These are phyloP conservation scores for Terfezia boudieri DNA, from an alignment of 495 filamentous ascomycete species.

Conservation along the genomic window DNA sequence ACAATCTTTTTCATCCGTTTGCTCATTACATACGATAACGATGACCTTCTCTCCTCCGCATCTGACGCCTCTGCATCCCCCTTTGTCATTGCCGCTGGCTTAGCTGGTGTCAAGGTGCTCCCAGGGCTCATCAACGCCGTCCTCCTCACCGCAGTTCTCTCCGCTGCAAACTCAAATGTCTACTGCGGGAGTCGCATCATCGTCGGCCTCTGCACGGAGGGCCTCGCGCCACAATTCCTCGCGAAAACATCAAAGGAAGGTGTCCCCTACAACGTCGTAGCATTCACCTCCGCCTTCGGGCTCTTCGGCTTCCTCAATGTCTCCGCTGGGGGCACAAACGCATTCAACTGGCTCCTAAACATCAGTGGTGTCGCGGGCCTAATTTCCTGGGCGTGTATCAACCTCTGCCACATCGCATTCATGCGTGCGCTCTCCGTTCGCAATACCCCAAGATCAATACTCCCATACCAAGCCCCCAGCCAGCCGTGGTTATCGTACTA, in stretches of 20 bases:
- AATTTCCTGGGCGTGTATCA: conserved; percentile 7
- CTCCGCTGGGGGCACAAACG: conserved; percentile 5
- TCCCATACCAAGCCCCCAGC: conserved; percentile 29
- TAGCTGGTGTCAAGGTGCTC: conserved; percentile 41
- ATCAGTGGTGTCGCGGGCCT: conserved; percentile 7
- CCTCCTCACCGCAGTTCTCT: conserved; percentile 30
- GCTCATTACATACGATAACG: conserved; percentile 38
- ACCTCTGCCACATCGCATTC: conserved; percentile 6
- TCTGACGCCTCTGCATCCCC: conserved; percentile 39
- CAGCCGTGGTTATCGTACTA: conserved; percentile 30
- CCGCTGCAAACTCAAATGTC: conserved; percentile 19
- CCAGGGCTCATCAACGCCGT: conserved; percentile 54
- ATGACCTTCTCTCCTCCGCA: conserved; percentile 29
- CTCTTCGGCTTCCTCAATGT: conserved; percentile 9
- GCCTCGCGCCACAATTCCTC: conserved; percentile 8
- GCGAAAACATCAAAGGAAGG: conserved; percentile 3
- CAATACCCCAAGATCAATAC: conserved; percentile 26
- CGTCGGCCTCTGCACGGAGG: conserved; percentile 16
- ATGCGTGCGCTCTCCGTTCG: conserved; percentile 21
- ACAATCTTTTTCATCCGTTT: conserved; percentile 52
- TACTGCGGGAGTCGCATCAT: conserved; percentile 20
- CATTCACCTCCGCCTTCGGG: conserved; percentile 24
- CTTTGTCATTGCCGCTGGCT: conserved; percentile 47
- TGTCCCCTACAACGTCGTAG: conserved; percentile 5
- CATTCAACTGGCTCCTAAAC: conserved; percentile 9